Conservation (phyloP, 2,329 filamentous ascomycete species). For the Penicillium sp. region DNA sequence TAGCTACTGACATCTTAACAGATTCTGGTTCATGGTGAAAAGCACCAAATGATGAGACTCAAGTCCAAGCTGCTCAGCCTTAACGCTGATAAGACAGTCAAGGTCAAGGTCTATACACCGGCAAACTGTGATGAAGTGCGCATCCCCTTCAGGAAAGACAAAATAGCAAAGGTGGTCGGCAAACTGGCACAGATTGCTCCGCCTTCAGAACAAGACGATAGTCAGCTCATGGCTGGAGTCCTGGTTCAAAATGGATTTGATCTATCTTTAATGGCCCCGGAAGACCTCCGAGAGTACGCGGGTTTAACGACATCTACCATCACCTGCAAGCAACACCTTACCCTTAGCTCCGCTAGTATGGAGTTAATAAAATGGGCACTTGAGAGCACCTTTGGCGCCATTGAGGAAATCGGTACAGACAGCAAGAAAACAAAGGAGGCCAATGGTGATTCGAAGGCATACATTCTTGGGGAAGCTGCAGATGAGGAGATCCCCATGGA, state of each 20-base stretch:
- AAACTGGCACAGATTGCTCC: constrained; percentile 81
- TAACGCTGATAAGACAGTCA: constrained; percentile 75
- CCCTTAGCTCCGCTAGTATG: constrained; percentile 80
- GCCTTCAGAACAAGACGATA: constrained; percentile 51
- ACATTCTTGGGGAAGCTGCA: constrained; percentile 36
- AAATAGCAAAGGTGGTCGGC: constrained; percentile 92
- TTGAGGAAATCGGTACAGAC: constrained; percentile 57
- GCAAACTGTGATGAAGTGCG: constrained; percentile 92
- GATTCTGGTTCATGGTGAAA: constrained; percentile 96
- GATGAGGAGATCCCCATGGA: constrained; percentile 47
- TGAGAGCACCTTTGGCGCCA: constrained; percentile 87
- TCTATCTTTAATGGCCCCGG: constrained; percentile 92
- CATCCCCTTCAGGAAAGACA: constrained; percentile 94
- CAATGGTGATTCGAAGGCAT: constrained; percentile 41
- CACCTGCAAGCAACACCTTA: constrained; percentile 86
- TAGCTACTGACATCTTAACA: constrained; percentile 34
- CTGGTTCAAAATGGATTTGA: constrained; percentile 98
- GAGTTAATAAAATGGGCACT: constrained; percentile 93
- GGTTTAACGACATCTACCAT: constrained; percentile 96
- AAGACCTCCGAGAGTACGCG: constrained; percentile 92
- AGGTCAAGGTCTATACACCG: constrained; percentile 90
- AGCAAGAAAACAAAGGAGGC: constrained; percentile 27
- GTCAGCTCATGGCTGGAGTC: constrained; percentile 77
- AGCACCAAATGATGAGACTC: constrained; percentile 95
- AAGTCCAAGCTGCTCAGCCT: constrained; percentile 94